phyloP scores from a whole-genome alignment of 2,329 filamentous ascomycete genomes.

The Torrubiella hemipterigena region DNA sequence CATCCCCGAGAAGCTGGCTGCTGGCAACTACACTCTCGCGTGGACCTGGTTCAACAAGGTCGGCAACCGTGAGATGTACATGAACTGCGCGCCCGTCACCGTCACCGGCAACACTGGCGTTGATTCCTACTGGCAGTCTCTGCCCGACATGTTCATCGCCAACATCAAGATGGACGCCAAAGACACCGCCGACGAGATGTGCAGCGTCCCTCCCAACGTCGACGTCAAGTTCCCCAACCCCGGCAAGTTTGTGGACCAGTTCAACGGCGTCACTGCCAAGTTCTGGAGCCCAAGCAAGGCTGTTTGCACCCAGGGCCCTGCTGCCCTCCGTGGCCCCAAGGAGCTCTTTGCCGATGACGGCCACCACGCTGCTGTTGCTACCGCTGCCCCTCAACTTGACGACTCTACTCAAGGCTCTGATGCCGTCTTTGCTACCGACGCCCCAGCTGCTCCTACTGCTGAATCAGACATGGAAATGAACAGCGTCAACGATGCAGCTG shows the following conservation, averaged over 20 bases:
- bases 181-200: conserved; percentile 41
- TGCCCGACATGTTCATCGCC: conserved; percentile 62
- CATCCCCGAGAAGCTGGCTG: conserved; percentile 58
- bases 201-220: conserved; percentile 33
- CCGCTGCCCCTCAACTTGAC: too few species aligned
- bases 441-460: conserved; percentile 12
- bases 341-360: too few species aligned
- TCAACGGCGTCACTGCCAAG: conserved; percentile 24
- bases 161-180: too few species aligned
- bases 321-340: too few species aligned
- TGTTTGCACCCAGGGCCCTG: too few species aligned
- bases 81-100: conserved; percentile 77
- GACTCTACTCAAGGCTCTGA: too few species aligned
- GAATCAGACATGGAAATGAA: too few species aligned
- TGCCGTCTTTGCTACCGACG: conserved; percentile 7
- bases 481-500: too few species aligned
- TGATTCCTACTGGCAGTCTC: conserved; percentile 40
- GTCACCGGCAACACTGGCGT: conserved; percentile 43
- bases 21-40: conserved; percentile 69
- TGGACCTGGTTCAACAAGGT: conserved; percentile 95
- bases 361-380: too few species aligned
- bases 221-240: conserved; percentile 52
- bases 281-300: conserved; percentile 1
- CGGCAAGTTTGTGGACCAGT: conserved; percentile 40
- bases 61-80: conserved; percentile 94